Evolutionary conservation across 179 eudicot genomes (phyloP), one percentile per base, ranked within the genome.

Genomic region (Actinidia arguta): DNA sequence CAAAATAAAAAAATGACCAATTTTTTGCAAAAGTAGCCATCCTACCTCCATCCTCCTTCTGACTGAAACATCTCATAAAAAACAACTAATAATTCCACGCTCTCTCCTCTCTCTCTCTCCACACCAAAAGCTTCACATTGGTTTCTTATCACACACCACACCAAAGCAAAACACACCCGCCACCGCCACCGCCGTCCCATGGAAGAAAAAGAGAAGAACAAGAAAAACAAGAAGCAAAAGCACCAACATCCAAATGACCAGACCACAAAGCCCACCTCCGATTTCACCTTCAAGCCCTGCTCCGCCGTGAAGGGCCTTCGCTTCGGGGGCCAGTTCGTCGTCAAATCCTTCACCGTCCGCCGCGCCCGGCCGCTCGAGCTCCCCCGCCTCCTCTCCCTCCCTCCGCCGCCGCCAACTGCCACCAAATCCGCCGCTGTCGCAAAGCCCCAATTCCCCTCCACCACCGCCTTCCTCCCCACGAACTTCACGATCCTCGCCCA

Each of bases 401-500:
- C 89, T 1, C 84, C 86, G 5, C 69, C 52, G 42, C 46, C 70
- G 62, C 31, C 50, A 27, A 46, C 74, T 17, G n/a, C n/a, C 64
- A 12, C 3, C 18, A 8, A 22, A 22, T 11, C 22, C 61, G n/a
- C 44, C 75, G 18, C 78, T 51, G 1, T 22, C 27, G 31, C 56
- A 39, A 78, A 80, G 14, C 69, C 46, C 0, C 64, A 85, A 0
- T 86, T 94, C 47, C 90, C 94, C 0, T 93, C 99, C 8, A 89
- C 97, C n/a, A 85, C 92, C 16, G 92, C 95, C 0, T 94, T 83
- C 80, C 75, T 96, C 16, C 99, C 99, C 3, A 92, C 99, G 8
- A 96, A 96, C 79, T 94, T 96, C 91, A 96, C 99, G 1, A 94
- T 96, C 69, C 75, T 96, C 1, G 99, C 99, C 0, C 99, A 96